Base-by-base conservation (phyloP, 768 basidiomycete genomes). In the Aureoboletus auriporus region DNA sequence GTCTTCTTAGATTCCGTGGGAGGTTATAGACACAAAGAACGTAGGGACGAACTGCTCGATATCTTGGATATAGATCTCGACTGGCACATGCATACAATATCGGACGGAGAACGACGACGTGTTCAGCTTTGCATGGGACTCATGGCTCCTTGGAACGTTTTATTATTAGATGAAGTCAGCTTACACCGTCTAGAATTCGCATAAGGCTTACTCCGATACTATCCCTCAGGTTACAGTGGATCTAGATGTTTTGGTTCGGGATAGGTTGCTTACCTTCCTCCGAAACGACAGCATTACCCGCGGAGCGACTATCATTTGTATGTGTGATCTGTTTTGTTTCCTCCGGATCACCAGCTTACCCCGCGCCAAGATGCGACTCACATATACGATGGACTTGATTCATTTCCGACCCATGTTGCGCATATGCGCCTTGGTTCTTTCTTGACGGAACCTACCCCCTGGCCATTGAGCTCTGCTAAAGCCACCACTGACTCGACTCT, bases 1-100 rank as follows among this genome's bases (percentile, higher is more conserved):
- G 75, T 82, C 41, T 99, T 99, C 68, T 74, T 99, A n/a, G 91
- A 99, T 65, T 94, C 92, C 14, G 91, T 99, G 5, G 96, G 96
- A 12, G 96, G 96, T 0, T 97, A 96, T 65, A 77, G 93, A 45
- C 80, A 97, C 71, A 95, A 95, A 65, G 86, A 84, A 57, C 78
- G 93, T 28, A 76, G 95, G 36, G 91, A 99, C 65, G 69, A 61
- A 7, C 76, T 99, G 4, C 82, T 99, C 46, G 86, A 93, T 67
- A 88, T 99, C 51, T 73, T 98, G 37, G 94, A 98, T 63, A 81
- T 99, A 49, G 96, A 99, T 69, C 71, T 97, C 16, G 89, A 93
- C 62, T 99, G 91, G 93, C 90, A 82, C 53, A 94, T 95, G 91
- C 91, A 95, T 62, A 69, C 84, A 50, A 94, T 99, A 50, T 95